A percentile compares a stretch with the other conserved stretches of the same genome.
These are phyloP conservation scores for Lasiosphaeria miniovina DNA, from an alignment of 495 filamentous ascomycete species.

Conservation along the genomic window DNA sequence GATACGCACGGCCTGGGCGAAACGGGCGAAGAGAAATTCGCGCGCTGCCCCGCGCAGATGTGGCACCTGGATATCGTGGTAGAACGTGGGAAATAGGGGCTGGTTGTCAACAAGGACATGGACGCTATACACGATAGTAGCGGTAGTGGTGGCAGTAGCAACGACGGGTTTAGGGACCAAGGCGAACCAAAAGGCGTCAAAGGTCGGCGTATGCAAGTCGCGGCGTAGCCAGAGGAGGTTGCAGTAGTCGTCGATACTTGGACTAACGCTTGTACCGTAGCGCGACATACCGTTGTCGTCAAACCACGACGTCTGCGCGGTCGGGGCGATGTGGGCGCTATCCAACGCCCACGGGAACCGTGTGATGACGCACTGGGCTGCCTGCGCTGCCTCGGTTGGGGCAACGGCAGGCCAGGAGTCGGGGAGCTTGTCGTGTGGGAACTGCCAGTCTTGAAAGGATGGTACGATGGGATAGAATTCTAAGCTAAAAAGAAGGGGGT, in stretches of 20 bases:
- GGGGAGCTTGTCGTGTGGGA: constrained; percentile 3
- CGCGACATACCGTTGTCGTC: not conserved
- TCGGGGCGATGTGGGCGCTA: constrained; percentile 3
- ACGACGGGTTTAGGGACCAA: constrained; percentile 4
- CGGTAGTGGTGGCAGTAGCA: not conserved
- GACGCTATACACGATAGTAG: not conserved
- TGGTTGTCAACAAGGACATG: not conserved
- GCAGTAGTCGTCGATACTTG: not conserved
- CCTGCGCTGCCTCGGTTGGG: not conserved
- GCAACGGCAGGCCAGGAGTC: not conserved
- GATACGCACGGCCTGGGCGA: constrained; percentile 5
- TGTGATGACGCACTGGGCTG: constrained; percentile 5
- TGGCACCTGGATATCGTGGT: constrained; percentile 2
- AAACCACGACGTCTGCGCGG: not conserved
- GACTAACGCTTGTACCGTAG: not conserved
- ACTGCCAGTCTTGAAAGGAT: constrained; percentile 4
- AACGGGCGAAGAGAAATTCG: constrained; percentile 8
- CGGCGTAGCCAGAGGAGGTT: constrained; percentile 5
- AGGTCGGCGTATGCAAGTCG: constrained; percentile 2
- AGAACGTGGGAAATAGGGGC: not conserved
- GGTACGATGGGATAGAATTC: constrained; percentile 4
- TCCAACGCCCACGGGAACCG: not conserved
- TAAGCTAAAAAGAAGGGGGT: not conserved
- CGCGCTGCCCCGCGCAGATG: not conserved
- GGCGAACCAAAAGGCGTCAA: constrained; percentile 3